Evolutionary conservation across 1,139 yeast genomes (phyloP).

Genomic region (Blastobotrys illinoisensis): DNA sequence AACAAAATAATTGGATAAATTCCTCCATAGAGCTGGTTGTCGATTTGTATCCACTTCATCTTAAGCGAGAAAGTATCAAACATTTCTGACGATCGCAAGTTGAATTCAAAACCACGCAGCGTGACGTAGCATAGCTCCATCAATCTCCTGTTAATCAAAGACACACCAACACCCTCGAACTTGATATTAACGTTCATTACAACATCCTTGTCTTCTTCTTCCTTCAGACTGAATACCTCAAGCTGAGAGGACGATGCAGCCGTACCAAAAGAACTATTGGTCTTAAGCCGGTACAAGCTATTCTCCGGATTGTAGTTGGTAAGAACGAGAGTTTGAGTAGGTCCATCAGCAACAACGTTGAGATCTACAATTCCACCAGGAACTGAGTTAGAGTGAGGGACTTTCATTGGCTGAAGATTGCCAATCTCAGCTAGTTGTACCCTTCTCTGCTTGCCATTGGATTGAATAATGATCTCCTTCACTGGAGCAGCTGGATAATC

Average conservation of each 20-base stretch:
- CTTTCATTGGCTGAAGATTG: slow-evolving; percentile 75
- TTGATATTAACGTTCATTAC: slow-evolving; percentile 50
- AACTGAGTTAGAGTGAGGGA: slow-evolving; percentile 45
- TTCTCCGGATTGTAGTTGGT: slow-evolving; percentile 74
- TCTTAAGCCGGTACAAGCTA: slow-evolving; percentile 57
- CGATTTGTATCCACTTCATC: slow-evolving; percentile 91
- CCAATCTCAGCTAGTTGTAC: slow-evolving; percentile 92
- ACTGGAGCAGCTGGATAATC: slow-evolving; percentile 89
- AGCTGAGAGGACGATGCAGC: slow-evolving; percentile 15
- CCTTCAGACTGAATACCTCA: slow-evolving; percentile 56
- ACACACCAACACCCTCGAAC: slow-evolving; percentile 86
- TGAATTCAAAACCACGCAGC: slow-evolving; percentile 70
- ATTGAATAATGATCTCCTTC: slow-evolving; percentile 72
- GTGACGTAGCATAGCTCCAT: slow-evolving; percentile 83
- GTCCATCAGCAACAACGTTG: slow-evolving; percentile 95
- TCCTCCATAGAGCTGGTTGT: slow-evolving; percentile 86
- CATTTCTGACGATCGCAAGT: slow-evolving; percentile 77
- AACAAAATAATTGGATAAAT: slow-evolving; percentile 84
- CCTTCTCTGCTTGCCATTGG: slow-evolving; percentile 63
- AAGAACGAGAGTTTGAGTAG: slow-evolving; percentile 80
- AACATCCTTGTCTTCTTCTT: slow-evolving; percentile 52
- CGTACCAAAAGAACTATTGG: slow-evolving; percentile 9
- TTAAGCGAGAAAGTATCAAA: slow-evolving; percentile 77
- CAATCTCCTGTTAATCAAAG: slow-evolving; percentile 63
- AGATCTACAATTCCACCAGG: slow-evolving; percentile 61